These are phyloP conservation scores for Cyclospora cayetanensis DNA, from an alignment of 169 alveolate species.

Conservation along the genomic window DNA sequence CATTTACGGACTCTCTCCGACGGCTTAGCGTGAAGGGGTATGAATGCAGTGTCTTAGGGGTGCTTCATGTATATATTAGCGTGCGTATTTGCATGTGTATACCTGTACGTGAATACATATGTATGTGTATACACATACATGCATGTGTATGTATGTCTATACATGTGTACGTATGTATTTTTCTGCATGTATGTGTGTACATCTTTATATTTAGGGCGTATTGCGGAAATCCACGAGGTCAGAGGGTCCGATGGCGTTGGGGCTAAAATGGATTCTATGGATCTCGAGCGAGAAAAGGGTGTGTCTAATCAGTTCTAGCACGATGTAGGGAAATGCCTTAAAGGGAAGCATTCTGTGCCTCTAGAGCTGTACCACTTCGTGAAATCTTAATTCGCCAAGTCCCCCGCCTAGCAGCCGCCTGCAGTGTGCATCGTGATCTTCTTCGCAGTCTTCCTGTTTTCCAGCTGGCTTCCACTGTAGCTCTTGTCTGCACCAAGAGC, in stretches of 20 bases:
- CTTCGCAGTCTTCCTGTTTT: too few species aligned
- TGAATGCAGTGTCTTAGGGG: background rate
- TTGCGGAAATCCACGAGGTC: slow-evolving; percentile 95
- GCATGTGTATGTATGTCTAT: background rate
- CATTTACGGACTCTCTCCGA: background rate
- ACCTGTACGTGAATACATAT: background rate
- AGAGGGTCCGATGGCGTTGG: slow-evolving; percentile 96
- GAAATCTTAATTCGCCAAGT: too few species aligned
- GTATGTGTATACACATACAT: background rate
- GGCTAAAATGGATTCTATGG: slow-evolving; percentile 99
- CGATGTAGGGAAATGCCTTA: too few species aligned
- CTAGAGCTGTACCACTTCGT: too few species aligned
- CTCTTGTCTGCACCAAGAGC: too few species aligned
- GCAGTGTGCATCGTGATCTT: too few species aligned
- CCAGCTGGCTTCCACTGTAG: too few species aligned
- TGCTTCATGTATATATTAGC: background rate
- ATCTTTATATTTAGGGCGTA: slow-evolving; percentile 86
- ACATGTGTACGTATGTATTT: background rate
- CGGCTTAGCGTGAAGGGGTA: background rate
- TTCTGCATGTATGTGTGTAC: background rate
- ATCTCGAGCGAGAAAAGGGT: slow-evolving; percentile 94
- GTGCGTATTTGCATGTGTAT: background rate
- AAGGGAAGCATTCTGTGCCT: too few species aligned
- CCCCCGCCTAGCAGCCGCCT: too few species aligned
- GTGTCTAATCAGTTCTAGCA: too few species aligned